Evolutionary conservation across 768 basidiomycete species (phyloP), one percentile per base, ranked within the genome.

Genomic region (Termitomyces eurrhizus): DNA sequence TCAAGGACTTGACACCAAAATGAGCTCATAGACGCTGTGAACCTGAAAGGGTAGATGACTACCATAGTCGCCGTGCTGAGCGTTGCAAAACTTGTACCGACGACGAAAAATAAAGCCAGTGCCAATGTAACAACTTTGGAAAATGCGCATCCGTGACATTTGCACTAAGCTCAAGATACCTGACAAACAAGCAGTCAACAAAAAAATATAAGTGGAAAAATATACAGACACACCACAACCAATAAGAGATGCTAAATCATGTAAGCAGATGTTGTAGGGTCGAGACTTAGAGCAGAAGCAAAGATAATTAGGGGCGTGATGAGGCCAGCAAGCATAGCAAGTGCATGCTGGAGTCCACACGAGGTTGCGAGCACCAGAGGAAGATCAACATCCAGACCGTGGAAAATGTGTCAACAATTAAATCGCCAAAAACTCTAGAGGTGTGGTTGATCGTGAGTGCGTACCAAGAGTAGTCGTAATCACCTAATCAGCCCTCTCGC

Each of bases 231-330:
- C 58, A 87, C 88, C 88, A 66, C 85, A 89, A n/a, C 86, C 83
- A 66, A 92, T 92, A 54, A 93, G 77, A 2, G 87, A 88, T 0
- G 92, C 85, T 8, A 92, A 64, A 93, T 83, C 86, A 93, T 84
- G 68, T 93, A 94, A 0, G 88, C 76, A 12, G 86, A 86, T 2
- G 80, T 84, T 32, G 72, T 72, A 2, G 78, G 67, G 52, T 89
- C 85, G n/a, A 92, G 73, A 60, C 74, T 84, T 39, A 93, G 73
- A 4, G 84, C 70, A 55, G 80, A 83, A 1, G 89, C 83, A 65
- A 93, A 87, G 60, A 92, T 89, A 66, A 92, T 92, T 0, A 92
- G 91, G 0, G 91, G 92, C 0, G 89, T 90, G 66, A 93, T 91
- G 46, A 92, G 76, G 2, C 89, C 90, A 2, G 89, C 90, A 16